phyloP scores from a whole-genome alignment of 2,329 filamentous ascomycete genomes.

The Periconia sp. region DNA sequence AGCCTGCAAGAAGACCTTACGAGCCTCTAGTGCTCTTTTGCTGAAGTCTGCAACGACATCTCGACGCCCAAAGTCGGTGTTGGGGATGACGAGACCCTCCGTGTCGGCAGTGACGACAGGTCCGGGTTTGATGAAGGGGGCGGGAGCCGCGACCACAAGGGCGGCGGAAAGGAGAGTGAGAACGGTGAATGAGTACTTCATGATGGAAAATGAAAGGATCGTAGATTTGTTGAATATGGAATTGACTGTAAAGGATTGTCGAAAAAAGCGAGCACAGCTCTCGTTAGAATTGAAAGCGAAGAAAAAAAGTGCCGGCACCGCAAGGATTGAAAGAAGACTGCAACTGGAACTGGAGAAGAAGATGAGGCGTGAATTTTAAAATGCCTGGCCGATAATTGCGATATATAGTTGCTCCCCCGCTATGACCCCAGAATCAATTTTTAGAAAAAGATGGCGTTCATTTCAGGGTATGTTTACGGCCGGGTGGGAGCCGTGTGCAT shows the following conservation, averaged over 20 bases:
- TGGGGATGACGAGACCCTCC: conserved; percentile 23
- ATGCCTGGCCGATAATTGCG: background rate
- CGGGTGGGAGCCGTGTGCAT: conserved; percentile 31
- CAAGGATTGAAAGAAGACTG: conserved; percentile 14
- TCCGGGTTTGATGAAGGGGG: conserved; percentile 32
- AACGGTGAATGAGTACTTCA: conserved; percentile 38
- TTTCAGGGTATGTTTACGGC: conserved; percentile 20
- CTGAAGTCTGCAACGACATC: conserved; percentile 25
- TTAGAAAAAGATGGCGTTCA: conserved; percentile 15
- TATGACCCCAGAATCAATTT: conserved; percentile 10
- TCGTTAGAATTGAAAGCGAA: conserved; percentile 12
- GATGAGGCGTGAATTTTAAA: conserved; percentile 8
- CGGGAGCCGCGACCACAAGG: conserved; percentile 35
- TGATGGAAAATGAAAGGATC: conserved; percentile 25
- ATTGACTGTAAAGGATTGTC: conserved; percentile 19
- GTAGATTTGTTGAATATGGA: conserved; percentile 8
- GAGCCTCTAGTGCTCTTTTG: conserved; percentile 14
- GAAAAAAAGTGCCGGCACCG: conserved; percentile 36
- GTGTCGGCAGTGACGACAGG: conserved; percentile 25
- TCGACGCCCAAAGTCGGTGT: conserved; percentile 23
- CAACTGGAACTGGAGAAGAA: conserved; percentile 13
- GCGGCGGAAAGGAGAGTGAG: conserved; percentile 37
- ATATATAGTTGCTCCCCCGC: conserved; percentile 10
- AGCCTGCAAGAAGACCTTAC: background rate
- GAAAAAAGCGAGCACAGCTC: conserved; percentile 37